phyloP scores from a whole-genome alignment of 73 alveolate genomes.

The Uronychia binucleata region DNA sequence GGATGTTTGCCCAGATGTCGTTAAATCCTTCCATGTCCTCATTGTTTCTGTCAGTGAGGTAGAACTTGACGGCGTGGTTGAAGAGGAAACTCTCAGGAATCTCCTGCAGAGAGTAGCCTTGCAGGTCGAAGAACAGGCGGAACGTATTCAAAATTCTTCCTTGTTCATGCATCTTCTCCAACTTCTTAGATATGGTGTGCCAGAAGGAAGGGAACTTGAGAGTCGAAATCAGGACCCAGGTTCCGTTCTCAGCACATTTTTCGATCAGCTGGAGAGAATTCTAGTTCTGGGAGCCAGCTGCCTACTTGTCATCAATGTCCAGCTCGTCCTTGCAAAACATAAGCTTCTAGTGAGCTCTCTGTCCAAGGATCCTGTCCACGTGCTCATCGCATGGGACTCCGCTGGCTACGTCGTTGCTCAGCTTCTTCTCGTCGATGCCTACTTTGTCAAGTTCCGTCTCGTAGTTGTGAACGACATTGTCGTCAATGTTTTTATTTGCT shows the following conservation, averaged over 20 bases:
- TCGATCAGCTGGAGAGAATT: conserved; percentile 54
- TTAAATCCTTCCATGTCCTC: conserved; percentile 65
- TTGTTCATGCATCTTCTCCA: conserved; percentile 49
- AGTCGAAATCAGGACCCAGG: conserved; percentile 81
- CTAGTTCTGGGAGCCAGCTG: conserved; percentile 28
- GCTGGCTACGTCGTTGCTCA: conserved; percentile 43
- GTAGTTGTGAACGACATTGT: not conserved
- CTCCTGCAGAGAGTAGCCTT: conserved; percentile 65
- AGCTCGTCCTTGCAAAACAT: conserved; percentile 68
- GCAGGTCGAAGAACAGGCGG: conserved; percentile 73
- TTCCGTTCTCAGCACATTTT: conserved; percentile 84
- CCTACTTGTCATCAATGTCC: conserved; percentile 67
- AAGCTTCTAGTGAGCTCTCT: not conserved
- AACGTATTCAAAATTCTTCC: conserved; percentile 60
- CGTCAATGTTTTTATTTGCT: conserved; percentile 43
- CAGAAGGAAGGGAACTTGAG: conserved; percentile 73
- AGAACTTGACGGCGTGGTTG: conserved; percentile 64
- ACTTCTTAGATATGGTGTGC: conserved; percentile 47
- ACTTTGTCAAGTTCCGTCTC: not conserved
- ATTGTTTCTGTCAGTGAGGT: conserved; percentile 61
- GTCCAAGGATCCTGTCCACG: not conserved
- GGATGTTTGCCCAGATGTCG: conserved; percentile 59
- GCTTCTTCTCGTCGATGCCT: conserved; percentile 8
- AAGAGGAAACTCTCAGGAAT: conserved; percentile 70
- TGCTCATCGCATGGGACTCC: conserved; percentile 23